Evolutionary conservation across 164 flowering plant species (phyloP).

Genomic region (Santalum album): DNA sequence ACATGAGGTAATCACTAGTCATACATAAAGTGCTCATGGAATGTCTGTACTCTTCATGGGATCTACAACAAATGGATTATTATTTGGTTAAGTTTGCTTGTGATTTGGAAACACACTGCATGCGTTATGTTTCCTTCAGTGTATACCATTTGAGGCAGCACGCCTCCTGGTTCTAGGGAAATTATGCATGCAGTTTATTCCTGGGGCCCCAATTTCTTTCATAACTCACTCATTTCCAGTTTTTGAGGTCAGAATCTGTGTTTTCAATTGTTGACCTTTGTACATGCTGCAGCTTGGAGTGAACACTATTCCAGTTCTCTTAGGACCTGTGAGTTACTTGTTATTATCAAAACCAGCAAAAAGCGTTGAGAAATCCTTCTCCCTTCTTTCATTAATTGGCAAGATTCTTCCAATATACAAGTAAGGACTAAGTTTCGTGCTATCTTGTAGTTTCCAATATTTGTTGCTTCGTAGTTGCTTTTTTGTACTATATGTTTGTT

Average conservation of each 20-base stretch:
- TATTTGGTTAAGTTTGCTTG: neutral
- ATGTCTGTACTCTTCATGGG: neutral
- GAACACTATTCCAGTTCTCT: constrained; percentile 56
- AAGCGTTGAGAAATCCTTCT: constrained; percentile 63
- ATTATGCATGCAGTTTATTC: no score
- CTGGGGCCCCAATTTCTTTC: no score
- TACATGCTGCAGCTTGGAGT: constrained; percentile 52
- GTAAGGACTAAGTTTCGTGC: constrained; percentile 22
- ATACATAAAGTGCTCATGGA: neutral
- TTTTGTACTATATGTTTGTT: neutral
- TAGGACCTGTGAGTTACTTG: constrained; percentile 74
- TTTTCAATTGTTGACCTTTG: neutral
- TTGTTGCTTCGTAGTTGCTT: no score
- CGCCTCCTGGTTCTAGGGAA: no score
- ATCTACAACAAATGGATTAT: neutral
- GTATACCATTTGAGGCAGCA: no score
- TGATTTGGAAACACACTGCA: neutral
- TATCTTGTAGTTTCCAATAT: no score
- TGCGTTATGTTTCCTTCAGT: no score
- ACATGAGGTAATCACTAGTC: no score
- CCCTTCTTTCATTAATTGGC: constrained; percentile 49
- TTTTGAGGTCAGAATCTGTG: neutral
- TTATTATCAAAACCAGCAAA: constrained; percentile 68
- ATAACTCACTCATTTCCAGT: neutral
- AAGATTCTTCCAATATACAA: constrained; percentile 63